A percentile compares a stretch with the other conserved stretches of the same genome.
Conservation (phyloP, 495 filamentous ascomycete genomes). For the Parachaetomium inaequale region DNA sequence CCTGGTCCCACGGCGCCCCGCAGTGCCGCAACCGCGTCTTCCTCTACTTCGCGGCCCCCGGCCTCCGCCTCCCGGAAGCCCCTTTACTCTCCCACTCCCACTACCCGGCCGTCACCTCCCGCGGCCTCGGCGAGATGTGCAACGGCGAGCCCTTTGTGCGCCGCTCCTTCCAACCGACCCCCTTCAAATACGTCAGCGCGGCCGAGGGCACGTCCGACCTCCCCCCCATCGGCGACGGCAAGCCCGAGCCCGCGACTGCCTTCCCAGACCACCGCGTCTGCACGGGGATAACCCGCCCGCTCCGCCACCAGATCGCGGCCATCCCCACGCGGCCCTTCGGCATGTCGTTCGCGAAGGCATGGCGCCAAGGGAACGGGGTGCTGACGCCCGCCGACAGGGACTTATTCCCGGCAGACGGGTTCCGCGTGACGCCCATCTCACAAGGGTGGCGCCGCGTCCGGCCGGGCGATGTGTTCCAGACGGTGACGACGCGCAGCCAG, state of each 20-base stretch:
- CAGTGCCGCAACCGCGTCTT: conserved; percentile 64
- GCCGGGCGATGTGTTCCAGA: conserved; percentile 51
- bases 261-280: conserved; percentile 62
- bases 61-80: conserved; percentile 46
- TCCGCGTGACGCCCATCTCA: conserved; percentile 21
- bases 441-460: conserved; percentile 51
- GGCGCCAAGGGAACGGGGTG: conserved; percentile 36
- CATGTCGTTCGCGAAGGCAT: conserved; percentile 46
- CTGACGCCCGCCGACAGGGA: conserved; percentile 38
- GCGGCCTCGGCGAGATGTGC: conserved; percentile 54
- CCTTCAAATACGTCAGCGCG: conserved; percentile 53
- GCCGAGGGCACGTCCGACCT: conserved; percentile 54
- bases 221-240: conserved; percentile 55
- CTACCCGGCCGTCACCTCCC: conserved; percentile 26
- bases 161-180: conserved; percentile 47
- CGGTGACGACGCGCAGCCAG: conserved; percentile 48
- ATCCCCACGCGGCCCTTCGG: conserved; percentile 47
- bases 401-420: conserved; percentile 27
- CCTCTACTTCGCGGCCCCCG: conserved; percentile 61
- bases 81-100: conserved; percentile 63
- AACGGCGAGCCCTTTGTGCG: conserved; percentile 58
- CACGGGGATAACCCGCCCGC: conserved; percentile 25
- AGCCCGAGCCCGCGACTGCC: conserved; percentile 45
- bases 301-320: conserved; percentile 34
- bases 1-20: conserved; percentile 62